Conservation (phyloP, 305 asterid genomes). For the Fraxinus nigra region DNA sequence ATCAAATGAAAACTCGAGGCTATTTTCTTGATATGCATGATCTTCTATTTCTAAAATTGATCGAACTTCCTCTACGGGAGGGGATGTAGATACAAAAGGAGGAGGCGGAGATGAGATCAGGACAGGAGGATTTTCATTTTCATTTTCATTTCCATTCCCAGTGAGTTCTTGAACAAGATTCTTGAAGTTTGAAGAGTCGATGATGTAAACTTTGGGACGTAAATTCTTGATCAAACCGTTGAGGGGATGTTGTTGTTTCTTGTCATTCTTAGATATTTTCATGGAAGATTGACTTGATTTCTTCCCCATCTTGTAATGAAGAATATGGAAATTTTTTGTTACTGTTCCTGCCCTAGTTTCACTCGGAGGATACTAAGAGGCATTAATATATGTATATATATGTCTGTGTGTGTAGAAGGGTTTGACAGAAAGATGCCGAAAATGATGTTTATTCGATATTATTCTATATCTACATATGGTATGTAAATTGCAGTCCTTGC, state of each 20-base stretch:
- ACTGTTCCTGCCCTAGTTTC: constrained; percentile 24
- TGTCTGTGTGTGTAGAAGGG: not conserved
- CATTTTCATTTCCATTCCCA: constrained; percentile 37
- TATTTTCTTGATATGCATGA: constrained; percentile 21
- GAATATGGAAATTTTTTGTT: not conserved
- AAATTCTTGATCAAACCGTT: constrained; percentile 31
- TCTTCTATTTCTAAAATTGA: constrained; percentile 22
- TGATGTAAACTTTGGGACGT: constrained; percentile 65
- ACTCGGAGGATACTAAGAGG: constrained; percentile 37
- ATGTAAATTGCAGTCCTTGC: constrained; percentile 29
- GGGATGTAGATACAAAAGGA: constrained; percentile 16
- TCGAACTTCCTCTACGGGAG: constrained; percentile 7
- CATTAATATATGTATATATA: constrained; percentile 26
- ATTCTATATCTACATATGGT: constrained; percentile 10
- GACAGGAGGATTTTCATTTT: constrained; percentile 15
- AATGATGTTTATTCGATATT: constrained; percentile 40
- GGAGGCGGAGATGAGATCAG: constrained; percentile 28
- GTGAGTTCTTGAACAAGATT: constrained; percentile 67
- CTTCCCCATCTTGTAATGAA: constrained; percentile 44
- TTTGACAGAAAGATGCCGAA: constrained; percentile 51
- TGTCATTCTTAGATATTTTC: constrained; percentile 26
- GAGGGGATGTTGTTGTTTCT: constrained; percentile 24
- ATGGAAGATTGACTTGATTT: constrained; percentile 38
- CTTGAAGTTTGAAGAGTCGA: constrained; percentile 65
- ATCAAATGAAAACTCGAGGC: constrained; percentile 24